A percentile compares a stretch with the other conserved stretches of the same genome.
phyloP scores from a whole-genome alignment of 768 basidiomycete genomes.

The Ramaria rubella region DNA sequence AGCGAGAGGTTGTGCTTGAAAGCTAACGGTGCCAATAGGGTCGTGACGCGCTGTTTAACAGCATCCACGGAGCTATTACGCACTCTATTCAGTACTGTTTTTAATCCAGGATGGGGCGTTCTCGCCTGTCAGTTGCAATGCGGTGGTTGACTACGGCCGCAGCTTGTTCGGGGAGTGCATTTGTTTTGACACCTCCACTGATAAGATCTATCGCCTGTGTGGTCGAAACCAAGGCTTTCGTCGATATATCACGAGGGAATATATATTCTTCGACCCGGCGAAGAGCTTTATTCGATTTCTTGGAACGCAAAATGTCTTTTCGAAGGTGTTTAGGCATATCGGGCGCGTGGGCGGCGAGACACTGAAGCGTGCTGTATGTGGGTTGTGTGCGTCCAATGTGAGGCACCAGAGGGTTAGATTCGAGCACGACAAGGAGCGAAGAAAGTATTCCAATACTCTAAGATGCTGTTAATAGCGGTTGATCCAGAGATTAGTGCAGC shows the following conservation, averaged over 20 bases:
- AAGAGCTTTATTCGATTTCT: conserved; percentile 45
- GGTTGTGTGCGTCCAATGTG: conserved; percentile 27
- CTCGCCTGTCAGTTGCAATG: conserved; percentile 53
- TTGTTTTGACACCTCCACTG: conserved; percentile 54
- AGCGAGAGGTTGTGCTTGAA: conserved; percentile 51
- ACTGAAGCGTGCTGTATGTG: conserved; percentile 52
- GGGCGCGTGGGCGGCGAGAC: conserved; percentile 56
- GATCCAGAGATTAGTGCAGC: conserved; percentile 12
- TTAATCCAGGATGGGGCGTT: not conserved
- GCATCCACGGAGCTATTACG: conserved; percentile 34
- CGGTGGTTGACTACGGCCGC: conserved; percentile 69
- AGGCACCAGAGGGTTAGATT: conserved; percentile 48
- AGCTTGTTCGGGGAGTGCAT: conserved; percentile 72
- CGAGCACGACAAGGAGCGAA: conserved; percentile 58
- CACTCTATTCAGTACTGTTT: not conserved
- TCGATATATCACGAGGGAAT: conserved; percentile 29
- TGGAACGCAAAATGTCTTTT: conserved; percentile 40
- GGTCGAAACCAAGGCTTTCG: conserved; percentile 50
- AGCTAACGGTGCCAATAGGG: conserved; percentile 40
- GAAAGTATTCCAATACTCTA: conserved; percentile 81
- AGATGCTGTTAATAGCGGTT: not conserved
- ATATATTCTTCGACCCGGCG: conserved; percentile 41
- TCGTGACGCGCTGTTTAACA: conserved; percentile 38
- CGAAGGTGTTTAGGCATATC: conserved; percentile 44
- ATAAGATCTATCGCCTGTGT: conserved; percentile 74